Evolutionary conservation across 148 eudicot species (phyloP), one percentile per base, ranked within the genome.

Genomic region (Diospyros kaki): DNA sequence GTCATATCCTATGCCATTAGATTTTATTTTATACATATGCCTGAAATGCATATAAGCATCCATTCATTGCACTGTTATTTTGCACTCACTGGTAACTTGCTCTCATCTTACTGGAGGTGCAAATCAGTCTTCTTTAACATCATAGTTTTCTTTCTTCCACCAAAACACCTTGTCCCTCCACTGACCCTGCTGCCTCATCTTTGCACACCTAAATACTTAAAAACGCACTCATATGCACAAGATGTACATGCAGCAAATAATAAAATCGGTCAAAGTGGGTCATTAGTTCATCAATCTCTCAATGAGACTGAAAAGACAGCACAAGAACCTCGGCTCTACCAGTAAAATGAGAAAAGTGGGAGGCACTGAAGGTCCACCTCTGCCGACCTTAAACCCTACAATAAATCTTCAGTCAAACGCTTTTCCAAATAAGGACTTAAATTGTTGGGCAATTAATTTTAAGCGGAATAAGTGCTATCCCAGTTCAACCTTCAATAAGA

Each of bases 331-430:
- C 58, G 6, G 39, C 28, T 80, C 67, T 69, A 59, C 77, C 51
- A 4, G 61, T 76, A 58, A 53, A 58, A 52, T 52, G 56, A 58
- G 14, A 71, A 58, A 63, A 69, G 79, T 81, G 88, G 88, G 83
- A 81, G 84, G 71, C 88, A 83, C 40, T 4, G 40, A 46, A 66
- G 86, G 84, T 81, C 85, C 87, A 83, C 78, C 58, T 73, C 58
- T 42, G 56, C 54, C 66, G 39, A 40, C 79, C 68, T 38, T 59
- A 52, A 61, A 18, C 78, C 72, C 78, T 28, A 59, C 74, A 62
- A 43, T 52, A 7, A 51, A 51, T 39, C 4, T 46, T 63, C 56
- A 14, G 42, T 54, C 72, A 72, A 45, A 42, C 54, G 58, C 53
- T 72, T 64, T 62, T 6, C 53, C 14, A 65, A 72, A 2, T 6